phyloP scores from a whole-genome alignment of 2,329 filamentous ascomycete species.

The Leptosphaerulina australis region DNA sequence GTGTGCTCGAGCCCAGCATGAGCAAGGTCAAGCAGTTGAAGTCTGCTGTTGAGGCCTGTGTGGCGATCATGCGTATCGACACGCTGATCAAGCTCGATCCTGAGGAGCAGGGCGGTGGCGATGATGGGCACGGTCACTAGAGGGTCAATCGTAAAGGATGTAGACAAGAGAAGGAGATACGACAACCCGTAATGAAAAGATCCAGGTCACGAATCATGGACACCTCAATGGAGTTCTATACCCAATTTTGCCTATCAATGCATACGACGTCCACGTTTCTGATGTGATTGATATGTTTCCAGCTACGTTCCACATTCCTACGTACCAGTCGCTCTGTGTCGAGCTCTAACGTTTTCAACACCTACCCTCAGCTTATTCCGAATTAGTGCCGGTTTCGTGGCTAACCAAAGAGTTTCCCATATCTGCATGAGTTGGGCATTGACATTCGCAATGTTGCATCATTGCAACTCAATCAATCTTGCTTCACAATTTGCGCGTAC shows the following conservation, averaged over 20 bases:
- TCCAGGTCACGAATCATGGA: constrained; percentile 18
- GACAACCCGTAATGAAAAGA: constrained; percentile 21
- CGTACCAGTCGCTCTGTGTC: too few species aligned
- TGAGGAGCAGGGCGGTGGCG: constrained; percentile 73
- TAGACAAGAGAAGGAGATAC: constrained; percentile 15
- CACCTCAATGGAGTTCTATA: constrained; percentile 17
- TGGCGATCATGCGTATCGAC: constrained; percentile 99
- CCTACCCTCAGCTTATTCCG: too few species aligned
- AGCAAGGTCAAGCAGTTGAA: constrained; percentile 99
- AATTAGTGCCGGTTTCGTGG: too few species aligned
- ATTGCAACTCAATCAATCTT: constrained; percentile 43
- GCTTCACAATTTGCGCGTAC: constrained; percentile 40
- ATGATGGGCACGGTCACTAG: constrained; percentile 86
- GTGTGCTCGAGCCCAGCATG: constrained; percentile 94
- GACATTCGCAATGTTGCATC: constrained; percentile 31
- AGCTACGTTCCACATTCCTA: background rate
- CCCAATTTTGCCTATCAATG: constrained; percentile 7
- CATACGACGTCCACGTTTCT: background rate
- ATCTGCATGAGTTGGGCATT: background rate
- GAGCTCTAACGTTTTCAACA: too few species aligned
- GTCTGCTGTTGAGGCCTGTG: constrained; percentile 97
- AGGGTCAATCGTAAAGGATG: constrained; percentile 4
- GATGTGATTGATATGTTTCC: background rate
- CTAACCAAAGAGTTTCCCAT: too few species aligned
- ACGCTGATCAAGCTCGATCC: constrained; percentile 98